Evolutionary conservation across 1,284 basidiomycete genomes (phyloP).

Genomic region (Trametes versicolor): DNA sequence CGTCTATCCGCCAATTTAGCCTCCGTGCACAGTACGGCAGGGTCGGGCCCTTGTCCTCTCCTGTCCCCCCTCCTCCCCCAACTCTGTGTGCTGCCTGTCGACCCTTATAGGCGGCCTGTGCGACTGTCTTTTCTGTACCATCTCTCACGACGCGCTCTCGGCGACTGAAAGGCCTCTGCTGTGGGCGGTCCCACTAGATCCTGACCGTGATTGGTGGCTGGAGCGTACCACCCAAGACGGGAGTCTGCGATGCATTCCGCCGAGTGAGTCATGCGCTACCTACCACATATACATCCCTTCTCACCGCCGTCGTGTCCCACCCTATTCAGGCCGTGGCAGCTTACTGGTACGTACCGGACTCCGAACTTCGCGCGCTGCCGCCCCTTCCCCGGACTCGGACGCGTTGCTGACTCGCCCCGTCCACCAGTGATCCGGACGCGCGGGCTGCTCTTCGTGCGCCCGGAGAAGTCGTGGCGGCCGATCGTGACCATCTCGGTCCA

Average conservation of each 20-base stretch:
- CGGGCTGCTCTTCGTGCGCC: slow-evolving; percentile 45
- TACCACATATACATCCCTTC: not conserved
- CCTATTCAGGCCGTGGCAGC: slow-evolving; percentile 27
- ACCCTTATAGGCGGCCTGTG: not conserved
- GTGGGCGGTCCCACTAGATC: not conserved
- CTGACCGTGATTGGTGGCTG: not conserved
- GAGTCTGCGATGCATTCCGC: not conserved
- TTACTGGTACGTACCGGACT: slow-evolving; percentile 26
- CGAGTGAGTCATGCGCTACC: slow-evolving; percentile 3
- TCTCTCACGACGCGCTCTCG: not conserved
- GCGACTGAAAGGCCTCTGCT: not conserved
- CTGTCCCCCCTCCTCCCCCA: not conserved
- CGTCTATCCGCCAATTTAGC: slow-evolving; percentile 13
- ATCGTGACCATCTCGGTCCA: slow-evolving; percentile 62
- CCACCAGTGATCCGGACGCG: slow-evolving; percentile 45
- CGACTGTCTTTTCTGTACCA: not conserved
- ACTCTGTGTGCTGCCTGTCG: not conserved
- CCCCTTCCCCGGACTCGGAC: not conserved
- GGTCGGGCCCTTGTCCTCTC: not conserved
- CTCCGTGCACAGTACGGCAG: not conserved
- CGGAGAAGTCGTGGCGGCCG: slow-evolving; percentile 63
- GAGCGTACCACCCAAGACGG: not conserved
- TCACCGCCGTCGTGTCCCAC: not conserved
- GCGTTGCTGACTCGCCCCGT: slow-evolving; percentile 13
- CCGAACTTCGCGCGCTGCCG: not conserved